Evolutionary conservation across 2,329 filamentous ascomycete species (phyloP), one percentile per base, ranked within the genome.

Genomic region (Penicillium sp.): DNA sequence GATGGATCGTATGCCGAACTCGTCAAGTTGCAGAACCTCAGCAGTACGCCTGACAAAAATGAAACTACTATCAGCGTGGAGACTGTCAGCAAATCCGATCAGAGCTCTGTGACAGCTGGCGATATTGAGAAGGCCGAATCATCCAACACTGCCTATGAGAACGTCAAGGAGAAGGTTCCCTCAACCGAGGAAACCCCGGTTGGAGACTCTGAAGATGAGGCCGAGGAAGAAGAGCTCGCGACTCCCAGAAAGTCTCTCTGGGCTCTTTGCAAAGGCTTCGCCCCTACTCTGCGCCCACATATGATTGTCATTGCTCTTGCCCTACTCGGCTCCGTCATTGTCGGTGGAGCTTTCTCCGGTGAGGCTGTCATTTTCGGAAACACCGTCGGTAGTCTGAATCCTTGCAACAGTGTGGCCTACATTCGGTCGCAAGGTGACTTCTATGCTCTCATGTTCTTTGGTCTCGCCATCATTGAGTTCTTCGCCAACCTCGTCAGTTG

Each of bases 401-500:
- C 81, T 1, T 86, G 83, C 69, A 76, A 81, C 37, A 71, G 74
- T 11, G 68, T 76, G 2, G 70, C 73, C 4, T 75, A 73, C 11
- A 84, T 86, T 44, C 73, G 76, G 4, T 77, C 74, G 11, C 67
- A 71, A 25, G 83, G 83, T 6, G 70, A 77, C 33, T 79, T 87
- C 60, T 85, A 81, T 35, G 81, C 81, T 0, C 75, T 83, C 4
- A 76, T 87, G 67, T 82, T 85, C 69, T 86, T 87, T 65, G 78
- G 85, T 61, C 75, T 87, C 3, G 84, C 82, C 1, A 76, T 81
- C 33, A 76, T 85, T 22, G 83, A 85, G 57, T 81, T 87, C 64
- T 76, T 85, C 23, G 83, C 83, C 60, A 88, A 89, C 59, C 72
- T 84, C 4, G 76, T 80, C 27, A 87, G 84, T 60, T 84, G 84